Conservation (phyloP, 306 rosid genomes). For the Herpetospermum pedunculosum region DNA sequence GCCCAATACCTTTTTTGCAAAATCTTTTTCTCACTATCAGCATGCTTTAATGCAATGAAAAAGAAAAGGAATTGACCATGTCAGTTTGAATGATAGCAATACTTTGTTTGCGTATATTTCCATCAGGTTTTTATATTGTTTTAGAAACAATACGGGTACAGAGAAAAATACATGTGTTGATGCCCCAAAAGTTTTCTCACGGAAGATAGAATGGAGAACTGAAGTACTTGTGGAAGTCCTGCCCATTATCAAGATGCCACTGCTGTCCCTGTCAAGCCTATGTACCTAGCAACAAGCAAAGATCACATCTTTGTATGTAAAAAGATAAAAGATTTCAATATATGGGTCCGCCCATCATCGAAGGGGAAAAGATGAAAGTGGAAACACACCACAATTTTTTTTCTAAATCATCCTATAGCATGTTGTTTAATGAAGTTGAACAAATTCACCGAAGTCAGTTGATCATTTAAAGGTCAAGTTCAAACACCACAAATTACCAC, state of each 20-base stretch:
- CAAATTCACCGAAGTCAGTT: not conserved
- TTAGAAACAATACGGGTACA: not conserved
- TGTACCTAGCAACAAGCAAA: conserved; percentile 43
- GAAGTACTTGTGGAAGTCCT: conserved; percentile 68
- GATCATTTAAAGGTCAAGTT: not conserved
- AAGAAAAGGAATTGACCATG: not conserved
- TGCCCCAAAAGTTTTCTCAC: conserved; percentile 66
- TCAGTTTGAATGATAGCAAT: not conserved
- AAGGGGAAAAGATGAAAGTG: not conserved
- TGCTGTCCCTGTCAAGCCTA: conserved; percentile 77
- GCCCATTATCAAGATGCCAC: conserved; percentile 88
- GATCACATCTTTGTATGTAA: conserved; percentile 5
- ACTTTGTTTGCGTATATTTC: not conserved
- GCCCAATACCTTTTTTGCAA: conserved; percentile 72
- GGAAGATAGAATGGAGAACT: conserved; percentile 70
- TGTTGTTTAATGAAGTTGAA: not conserved
- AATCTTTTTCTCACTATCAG: conserved; percentile 27
- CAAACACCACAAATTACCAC: not conserved
- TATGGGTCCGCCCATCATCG: not conserved
- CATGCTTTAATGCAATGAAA: conserved; percentile 20
- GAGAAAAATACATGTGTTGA: conserved; percentile 39
- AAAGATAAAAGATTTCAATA: not conserved
- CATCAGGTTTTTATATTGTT: not conserved
- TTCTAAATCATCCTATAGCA: not conserved
- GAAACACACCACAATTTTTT: not conserved